A percentile compares a stretch with the other conserved stretches of the same genome.
These are phyloP conservation scores for Simplicillium aogashimaense DNA, from an alignment of 2,329 filamentous ascomycete genomes.

Conservation along the genomic window DNA sequence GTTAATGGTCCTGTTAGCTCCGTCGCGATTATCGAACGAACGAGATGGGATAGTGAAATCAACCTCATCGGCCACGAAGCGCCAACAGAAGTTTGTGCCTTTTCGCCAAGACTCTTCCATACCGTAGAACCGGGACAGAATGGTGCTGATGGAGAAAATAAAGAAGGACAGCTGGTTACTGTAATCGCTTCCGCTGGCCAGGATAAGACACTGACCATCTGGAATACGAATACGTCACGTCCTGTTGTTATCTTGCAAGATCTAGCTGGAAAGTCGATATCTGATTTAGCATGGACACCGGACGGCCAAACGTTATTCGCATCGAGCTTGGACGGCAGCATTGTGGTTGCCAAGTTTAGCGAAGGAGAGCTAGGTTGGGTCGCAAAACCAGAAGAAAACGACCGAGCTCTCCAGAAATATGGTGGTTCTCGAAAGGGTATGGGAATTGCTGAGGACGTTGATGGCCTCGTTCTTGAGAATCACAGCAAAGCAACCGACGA, in stretches of 20 bases:
- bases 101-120: conserved; percentile 84
- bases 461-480: conserved; percentile 79
- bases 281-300: conserved; percentile 87
- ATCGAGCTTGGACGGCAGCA: conserved; percentile 81
- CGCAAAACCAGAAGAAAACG: conserved; percentile 77
- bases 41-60: conserved; percentile 91
- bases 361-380: conserved; percentile 84
- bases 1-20: conserved; percentile 96
- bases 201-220: conserved; percentile 91
- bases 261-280: conserved; percentile 81
- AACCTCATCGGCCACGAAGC: conserved; percentile 96
- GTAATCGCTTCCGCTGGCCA: conserved; percentile 96
- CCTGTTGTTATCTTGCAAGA: conserved; percentile 88
- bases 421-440: conserved; percentile 79
- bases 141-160: conserved; percentile 30
- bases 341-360: conserved; percentile 73
- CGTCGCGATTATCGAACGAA: conserved; percentile 88
- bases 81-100: conserved; percentile 93
- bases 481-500: conserved; percentile 87
- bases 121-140: conserved; percentile 53
- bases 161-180: conserved; percentile 52
- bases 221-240: conserved; percentile 92
- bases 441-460: conserved; percentile 86
- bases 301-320: conserved; percentile 82
- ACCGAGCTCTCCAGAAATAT: conserved; percentile 86